These are phyloP conservation scores for Stenogyne calaminthoides DNA, from an alignment of 305 asterid genomes.

Conservation along the genomic window DNA sequence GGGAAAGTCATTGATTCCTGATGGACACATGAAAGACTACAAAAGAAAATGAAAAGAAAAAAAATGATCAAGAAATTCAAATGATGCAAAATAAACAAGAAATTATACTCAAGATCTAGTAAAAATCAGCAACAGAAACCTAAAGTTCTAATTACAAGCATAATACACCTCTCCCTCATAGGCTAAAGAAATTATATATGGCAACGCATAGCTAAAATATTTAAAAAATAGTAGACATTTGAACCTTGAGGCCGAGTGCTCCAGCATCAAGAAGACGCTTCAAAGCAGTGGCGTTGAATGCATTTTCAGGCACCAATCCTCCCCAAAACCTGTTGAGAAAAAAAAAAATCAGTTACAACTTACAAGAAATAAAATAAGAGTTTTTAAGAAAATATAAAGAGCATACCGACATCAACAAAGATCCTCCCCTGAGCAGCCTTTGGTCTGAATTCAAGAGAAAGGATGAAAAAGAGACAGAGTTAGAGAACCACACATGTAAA, in stretches of 20 bases:
- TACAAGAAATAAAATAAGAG: background rate
- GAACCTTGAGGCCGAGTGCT: slow-evolving; percentile 95
- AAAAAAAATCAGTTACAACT: slow-evolving; percentile 19
- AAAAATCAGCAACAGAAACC: too few relatives aligned
- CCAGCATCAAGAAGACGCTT: slow-evolving; percentile 88
- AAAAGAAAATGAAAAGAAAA: background rate
- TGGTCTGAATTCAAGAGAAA: slow-evolving; percentile 47
- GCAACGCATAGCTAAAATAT: background rate
- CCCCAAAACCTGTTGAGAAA: slow-evolving; percentile 86
- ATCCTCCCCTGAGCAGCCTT: slow-evolving; percentile 82
- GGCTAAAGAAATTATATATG: background rate
- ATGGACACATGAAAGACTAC: slow-evolving; percentile 98
- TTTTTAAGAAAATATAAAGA: background rate
- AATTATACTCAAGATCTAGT: background rate
- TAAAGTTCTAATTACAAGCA: too few relatives aligned
- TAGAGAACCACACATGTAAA: slow-evolving; percentile 5
- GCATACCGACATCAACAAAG: slow-evolving; percentile 90
- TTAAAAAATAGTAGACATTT: slow-evolving; percentile 4
- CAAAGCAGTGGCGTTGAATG: slow-evolving; percentile 65
- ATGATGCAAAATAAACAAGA: background rate
- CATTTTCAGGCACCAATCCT: slow-evolving; percentile 96
- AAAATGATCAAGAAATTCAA: background rate
- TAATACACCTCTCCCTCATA: background rate
- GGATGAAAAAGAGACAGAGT: slow-evolving; percentile 4
- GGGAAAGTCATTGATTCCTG: slow-evolving; percentile 96